Evolutionary conservation across 257 asterid species (phyloP), one percentile per base, ranked within the genome.

Genomic region (Solanum paucissectum): DNA sequence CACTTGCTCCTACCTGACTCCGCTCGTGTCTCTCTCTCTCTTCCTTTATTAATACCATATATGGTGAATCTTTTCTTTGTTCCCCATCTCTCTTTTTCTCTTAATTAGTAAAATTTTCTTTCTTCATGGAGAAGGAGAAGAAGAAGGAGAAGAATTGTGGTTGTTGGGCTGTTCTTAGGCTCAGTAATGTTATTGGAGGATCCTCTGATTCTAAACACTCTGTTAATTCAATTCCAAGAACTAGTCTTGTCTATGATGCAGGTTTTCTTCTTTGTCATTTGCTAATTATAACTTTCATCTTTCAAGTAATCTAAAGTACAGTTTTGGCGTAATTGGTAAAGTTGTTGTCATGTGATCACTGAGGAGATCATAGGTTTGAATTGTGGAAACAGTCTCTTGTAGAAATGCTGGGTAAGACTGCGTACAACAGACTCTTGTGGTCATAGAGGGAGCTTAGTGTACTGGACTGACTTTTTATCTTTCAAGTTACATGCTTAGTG

Each of bases 171-270:
- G 88, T 88, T 90, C 92, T 96, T 13, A 93, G 93, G 88, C 89
- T 92, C 84, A 91, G 94, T 87, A 71, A 32, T 71, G 93, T 92
- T 73, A 88, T 81, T 81, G 85, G 90, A 86, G 92, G 92, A 25
- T 68, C 90, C 66, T 90, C 98, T 81, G 95, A 92, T 89, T 86
- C 94, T 60, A 94, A 92, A 89, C 90, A 86, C 90, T 89, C 97
- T 46, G 90, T 92, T 16, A 90, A 90, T 27, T 62, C 91, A 87
- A 93, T 95, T 75, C 94, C 99, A 4, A 92, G 95, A 84, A 95
- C 95, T 44, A 96, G 98, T 82, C 98, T 94, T 93, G 98, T 94
- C 90, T 94, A 93, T 93, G 99, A 94, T 93, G 98, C 98, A 89
- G 98, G 97, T 95, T 55, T 58, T n/a, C 79, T 38, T 29, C 13